Evolutionary conservation across 306 rosid genomes (phyloP), one percentile per base, ranked within the genome.

Genomic region (Ormosia emarginata): DNA sequence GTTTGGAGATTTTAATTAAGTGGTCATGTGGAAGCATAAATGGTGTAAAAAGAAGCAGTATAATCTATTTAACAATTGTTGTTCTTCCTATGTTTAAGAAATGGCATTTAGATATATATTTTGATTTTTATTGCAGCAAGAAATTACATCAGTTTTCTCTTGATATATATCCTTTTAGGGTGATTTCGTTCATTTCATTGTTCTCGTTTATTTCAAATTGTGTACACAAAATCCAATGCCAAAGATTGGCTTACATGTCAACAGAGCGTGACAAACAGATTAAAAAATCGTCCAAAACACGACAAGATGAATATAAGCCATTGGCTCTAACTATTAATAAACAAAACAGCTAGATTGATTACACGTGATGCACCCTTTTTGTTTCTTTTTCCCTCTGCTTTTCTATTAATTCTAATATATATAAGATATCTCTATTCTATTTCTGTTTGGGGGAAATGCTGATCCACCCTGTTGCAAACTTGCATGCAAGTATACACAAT

Each of bases 391-490:
- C 0, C 1, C 4, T 59, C 24, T 59, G 55, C 53, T 44, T 3
- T 55, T 55, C 71, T 46, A 49, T 34, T 46, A 81, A 63, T 71
- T 80, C 84, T 74, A 15, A 17, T 67, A 79, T 43, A 39, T 8
- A 43, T 62, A 44, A 4, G n/a, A 52, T 75, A 63, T 69, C 29
- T 64, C 49, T 17, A 59, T 47, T 9, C 37, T 44, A 72, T 15
- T 46, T 33, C 30, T 18, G 34, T 7, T 14, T 14, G 37, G 17
- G 47, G 63, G 29, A 65, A 63, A 58, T 59, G 79, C 34, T 41
- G 69, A 52, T 72, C 29, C 41, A 78, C 61, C 66, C 70, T 50
- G 4, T 78, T 74, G 76, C 17, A 24, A 12, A 56, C 53, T 49
- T 30, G 53, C 4, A 43, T 46, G 61, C 29, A 63, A 2, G 6